These are phyloP conservation scores for Amoebophrya sp. DNA, from an alignment of 169 alveolate genomes.

Conservation along the genomic window DNA sequence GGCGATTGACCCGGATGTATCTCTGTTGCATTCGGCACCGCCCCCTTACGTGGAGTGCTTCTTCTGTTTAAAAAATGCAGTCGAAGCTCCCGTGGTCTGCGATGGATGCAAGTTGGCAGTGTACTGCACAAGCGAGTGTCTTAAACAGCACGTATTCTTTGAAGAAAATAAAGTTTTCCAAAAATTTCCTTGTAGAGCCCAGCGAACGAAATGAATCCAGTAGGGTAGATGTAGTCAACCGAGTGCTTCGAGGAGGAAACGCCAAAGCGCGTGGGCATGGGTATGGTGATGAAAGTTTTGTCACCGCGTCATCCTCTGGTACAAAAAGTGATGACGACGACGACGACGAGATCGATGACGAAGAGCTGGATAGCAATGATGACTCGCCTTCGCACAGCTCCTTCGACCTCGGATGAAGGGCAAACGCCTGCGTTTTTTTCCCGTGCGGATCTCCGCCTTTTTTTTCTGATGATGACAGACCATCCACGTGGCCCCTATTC, in stretches of 20 bases:
- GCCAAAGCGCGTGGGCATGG: background rate
- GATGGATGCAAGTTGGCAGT: background rate
- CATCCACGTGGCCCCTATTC: background rate
- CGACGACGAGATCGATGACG: background rate
- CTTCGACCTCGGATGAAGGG: background rate
- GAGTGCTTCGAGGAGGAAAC: background rate
- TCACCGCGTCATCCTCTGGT: background rate
- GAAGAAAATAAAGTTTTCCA: background rate
- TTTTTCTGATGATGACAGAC: background rate
- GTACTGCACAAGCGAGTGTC: background rate
- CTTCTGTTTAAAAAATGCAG: background rate
- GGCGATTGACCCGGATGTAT: background rate
- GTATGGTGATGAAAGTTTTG: background rate
- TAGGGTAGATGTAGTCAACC: background rate
- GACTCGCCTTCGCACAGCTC: background rate
- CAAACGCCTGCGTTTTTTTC: background rate
- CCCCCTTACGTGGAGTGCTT: background rate
- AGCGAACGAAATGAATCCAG: background rate
- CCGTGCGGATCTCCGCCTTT: background rate
- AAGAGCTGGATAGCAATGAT: background rate
- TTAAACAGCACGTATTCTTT: background rate
- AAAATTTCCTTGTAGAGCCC: background rate
- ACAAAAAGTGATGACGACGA: background rate
- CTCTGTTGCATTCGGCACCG: background rate
- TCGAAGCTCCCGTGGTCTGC: background rate